Percentiles rank a stretch among this genome's conserved stretches.
Evolutionary conservation across 768 basidiomycete genomes (phyloP).

Genomic region (Termitomyces sp.): DNA sequence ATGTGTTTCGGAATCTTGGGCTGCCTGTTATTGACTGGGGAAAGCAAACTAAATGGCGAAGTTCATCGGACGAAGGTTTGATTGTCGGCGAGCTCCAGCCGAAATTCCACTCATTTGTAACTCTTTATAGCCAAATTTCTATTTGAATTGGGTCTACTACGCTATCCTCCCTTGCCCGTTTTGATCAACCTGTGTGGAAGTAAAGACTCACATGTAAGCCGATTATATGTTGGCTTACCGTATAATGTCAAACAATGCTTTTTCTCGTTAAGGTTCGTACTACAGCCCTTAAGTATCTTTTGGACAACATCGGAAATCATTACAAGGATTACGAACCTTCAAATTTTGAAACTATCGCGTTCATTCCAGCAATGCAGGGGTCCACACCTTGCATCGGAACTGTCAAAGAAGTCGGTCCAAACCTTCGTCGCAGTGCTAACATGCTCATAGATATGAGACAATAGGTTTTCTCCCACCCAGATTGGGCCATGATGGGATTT

Average conservation of each 20-base stretch:
- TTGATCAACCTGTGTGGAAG: conserved; percentile 68
- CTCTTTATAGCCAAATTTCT: conserved; percentile 66
- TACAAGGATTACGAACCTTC: conserved; percentile 59
- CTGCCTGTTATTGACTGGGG: conserved; percentile 91
- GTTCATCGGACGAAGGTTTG: conserved; percentile 81
- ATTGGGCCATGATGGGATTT: conserved; percentile 78
- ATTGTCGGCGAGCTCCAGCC: background rate
- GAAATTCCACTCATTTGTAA: background rate
- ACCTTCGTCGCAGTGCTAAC: background rate
- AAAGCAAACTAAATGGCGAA: conserved; percentile 68
- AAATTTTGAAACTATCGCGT: conserved; percentile 55
- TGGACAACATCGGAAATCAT: conserved; percentile 62
- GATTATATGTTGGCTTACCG: background rate
- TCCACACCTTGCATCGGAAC: conserved; percentile 51
- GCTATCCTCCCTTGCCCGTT: conserved; percentile 61
- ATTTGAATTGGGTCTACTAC: conserved; percentile 62
- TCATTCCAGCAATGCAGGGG: conserved; percentile 69
- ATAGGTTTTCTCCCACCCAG: conserved; percentile 65
- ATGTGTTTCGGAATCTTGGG: conserved; percentile 63
- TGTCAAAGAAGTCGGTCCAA: conserved; percentile 52
- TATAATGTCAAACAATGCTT: background rate
- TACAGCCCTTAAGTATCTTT: conserved; percentile 73
- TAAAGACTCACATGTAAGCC: conserved; percentile 33
- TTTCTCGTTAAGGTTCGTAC: conserved; percentile 32
- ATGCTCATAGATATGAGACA: background rate